Evolutionary conservation across 225 moss, liverwort and hornwort genomes (phyloP).

Genomic region (Pseudoscleropodium purum): DNA sequence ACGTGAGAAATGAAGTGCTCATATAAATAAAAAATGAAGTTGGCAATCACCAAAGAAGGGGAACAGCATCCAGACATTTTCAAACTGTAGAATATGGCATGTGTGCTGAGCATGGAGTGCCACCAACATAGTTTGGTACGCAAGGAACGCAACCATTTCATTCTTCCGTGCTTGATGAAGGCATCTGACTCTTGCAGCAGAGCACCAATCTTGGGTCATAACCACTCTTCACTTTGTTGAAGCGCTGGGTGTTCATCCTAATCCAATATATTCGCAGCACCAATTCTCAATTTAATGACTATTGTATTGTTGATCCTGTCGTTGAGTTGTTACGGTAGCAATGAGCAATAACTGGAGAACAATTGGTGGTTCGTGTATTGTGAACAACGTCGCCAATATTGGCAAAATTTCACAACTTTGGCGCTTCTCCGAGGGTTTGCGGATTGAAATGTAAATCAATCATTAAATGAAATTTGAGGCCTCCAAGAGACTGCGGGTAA

Average conservation of each 20-base stretch:
- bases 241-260: not conserved
- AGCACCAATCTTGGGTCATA: not conserved
- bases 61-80: not conserved
- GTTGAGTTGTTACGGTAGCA: no score
- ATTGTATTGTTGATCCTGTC: not conserved
- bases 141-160: not conserved
- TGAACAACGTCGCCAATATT: not conserved
- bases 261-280: not conserved
- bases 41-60: no score
- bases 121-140: not conserved
- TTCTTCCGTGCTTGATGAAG: not conserved
- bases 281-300: not conserved
- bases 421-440: fast-evolving
- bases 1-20: no score
- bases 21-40: no score
- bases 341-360: not conserved
- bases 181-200: not conserved
- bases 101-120: not conserved
- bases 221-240: not conserved
- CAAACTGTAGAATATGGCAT: not conserved
- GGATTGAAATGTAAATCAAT: not conserved
- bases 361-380: not conserved
- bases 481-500: no score
- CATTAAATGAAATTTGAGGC: no score
- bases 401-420: not conserved